A percentile compares a stretch with the other conserved stretches of the same genome.
phyloP scores from a whole-genome alignment of 345 rosid species.

The Murraya koenigii region DNA sequence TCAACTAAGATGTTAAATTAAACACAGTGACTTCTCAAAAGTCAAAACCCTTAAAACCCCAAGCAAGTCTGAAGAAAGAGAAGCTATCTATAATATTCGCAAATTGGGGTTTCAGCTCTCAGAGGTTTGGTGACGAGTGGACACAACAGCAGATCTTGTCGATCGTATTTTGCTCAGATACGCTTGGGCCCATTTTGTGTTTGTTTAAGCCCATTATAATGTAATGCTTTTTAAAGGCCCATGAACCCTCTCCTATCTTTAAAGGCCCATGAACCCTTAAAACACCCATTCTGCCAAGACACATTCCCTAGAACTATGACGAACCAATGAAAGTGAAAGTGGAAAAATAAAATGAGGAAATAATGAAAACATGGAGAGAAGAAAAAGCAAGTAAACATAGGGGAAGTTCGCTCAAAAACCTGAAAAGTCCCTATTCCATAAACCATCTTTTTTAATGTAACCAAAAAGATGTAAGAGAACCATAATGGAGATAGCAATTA shows the following conservation, averaged over 20 bases:
- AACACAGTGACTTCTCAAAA: not conserved
- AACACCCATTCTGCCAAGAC: not conserved
- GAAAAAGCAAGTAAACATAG: not conserved
- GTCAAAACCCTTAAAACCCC: constrained; percentile 4
- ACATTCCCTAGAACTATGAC: not conserved
- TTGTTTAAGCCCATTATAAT: not conserved
- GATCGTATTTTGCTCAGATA: fast-evolving
- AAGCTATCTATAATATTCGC: not conserved
- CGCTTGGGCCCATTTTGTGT: not conserved
- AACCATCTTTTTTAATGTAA: not conserved
- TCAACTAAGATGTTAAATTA: not conserved
- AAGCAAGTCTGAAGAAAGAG: not conserved
- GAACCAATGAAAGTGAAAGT: not conserved
- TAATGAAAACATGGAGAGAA: not conserved
- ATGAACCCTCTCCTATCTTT: too few species aligned
- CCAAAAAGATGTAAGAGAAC: not conserved
- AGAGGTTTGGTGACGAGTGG: not conserved
- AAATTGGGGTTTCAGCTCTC: not conserved
- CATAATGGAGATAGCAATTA: not conserved
- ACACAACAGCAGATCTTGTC: not conserved
- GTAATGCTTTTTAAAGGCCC: not conserved
- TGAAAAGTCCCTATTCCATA: not conserved
- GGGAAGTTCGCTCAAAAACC: not conserved
- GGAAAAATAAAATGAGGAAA: not conserved
- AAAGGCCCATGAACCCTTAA: too few species aligned